A percentile compares a stretch with the other conserved stretches of the same genome.
phyloP scores from a whole-genome alignment of 495 filamentous ascomycete species.

The Lentithecium fluviatile region DNA sequence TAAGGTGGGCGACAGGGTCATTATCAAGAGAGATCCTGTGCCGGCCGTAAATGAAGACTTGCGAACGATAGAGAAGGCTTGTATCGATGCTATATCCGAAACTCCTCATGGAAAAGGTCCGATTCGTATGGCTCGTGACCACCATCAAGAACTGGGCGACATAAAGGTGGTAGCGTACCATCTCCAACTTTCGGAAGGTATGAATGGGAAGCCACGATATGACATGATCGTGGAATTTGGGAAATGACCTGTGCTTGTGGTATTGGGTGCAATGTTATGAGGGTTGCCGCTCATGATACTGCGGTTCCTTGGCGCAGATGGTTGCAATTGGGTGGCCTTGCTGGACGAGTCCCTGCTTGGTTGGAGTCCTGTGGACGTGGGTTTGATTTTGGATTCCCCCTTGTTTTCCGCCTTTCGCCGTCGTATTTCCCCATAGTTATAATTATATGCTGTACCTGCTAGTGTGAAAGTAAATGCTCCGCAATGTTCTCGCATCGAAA shows the following conservation, averaged over 20 bases:
- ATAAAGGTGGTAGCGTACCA: not conserved
- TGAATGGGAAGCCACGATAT: not conserved
- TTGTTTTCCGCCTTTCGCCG: too few relatives aligned
- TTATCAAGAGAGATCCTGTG: too few relatives aligned
- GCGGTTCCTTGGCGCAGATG: not conserved
- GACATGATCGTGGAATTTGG: not conserved
- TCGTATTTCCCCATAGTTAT: too few relatives aligned
- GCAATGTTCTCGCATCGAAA: too few relatives aligned
- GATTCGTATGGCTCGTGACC: not conserved
- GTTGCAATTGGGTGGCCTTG: too few relatives aligned
- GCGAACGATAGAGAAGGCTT: not conserved
- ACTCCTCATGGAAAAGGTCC: not conserved
- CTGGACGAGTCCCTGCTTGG: too few relatives aligned
- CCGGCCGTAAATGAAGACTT: not conserved
- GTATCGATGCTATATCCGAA: not conserved
- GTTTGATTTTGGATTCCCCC: too few relatives aligned
- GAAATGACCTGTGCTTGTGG: not conserved
- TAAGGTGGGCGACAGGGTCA: not conserved
- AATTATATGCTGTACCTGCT: too few relatives aligned
- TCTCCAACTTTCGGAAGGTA: not conserved
- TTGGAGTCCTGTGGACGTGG: too few relatives aligned
- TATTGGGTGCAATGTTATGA: too few relatives aligned
- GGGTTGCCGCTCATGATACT: not conserved
- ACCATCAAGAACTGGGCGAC: not conserved
- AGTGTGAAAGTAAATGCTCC: too few relatives aligned